Evolutionary conservation across 192 early-diverging fungal species (phyloP).

Genomic region (Podila epigama): DNA sequence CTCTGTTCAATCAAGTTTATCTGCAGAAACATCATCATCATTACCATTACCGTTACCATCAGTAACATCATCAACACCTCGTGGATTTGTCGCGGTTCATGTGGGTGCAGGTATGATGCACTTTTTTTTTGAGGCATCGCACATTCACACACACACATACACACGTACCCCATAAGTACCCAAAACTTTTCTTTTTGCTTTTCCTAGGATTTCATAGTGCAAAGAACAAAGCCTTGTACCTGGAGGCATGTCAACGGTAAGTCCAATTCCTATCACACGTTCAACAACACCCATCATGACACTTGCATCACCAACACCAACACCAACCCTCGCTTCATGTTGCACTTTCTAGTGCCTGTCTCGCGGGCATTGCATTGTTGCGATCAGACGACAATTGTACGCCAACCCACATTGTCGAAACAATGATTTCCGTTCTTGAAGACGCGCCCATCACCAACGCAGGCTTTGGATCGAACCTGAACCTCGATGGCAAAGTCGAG

Average conservation of each 20-base stretch:
- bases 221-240: constrained; percentile 38
- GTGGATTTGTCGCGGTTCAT: constrained; percentile 61
- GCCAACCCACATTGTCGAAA: constrained; percentile 42
- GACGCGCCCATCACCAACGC: constrained; percentile 57
- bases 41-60: background rate
- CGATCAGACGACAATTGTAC: constrained; percentile 7
- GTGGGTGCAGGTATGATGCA: constrained; percentile 54
- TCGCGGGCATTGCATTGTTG: constrained; percentile 30
- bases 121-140: too few relatives aligned
- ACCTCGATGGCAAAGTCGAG: constrained; percentile 74
- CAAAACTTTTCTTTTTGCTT: background rate
- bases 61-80: background rate
- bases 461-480: constrained; percentile 81
- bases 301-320: background rate
- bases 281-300: background rate
- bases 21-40: background rate
- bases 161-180: too few relatives aligned
- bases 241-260: constrained; percentile 46
- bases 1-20: too few relatives aligned
- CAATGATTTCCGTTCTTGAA: constrained; percentile 50
- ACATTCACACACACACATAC: too few relatives aligned
- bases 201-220: constrained; percentile 31
- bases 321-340: background rate
- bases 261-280: background rate
- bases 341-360: constrained; percentile 44